phyloP scores from a whole-genome alignment of 495 filamentous ascomycete genomes.

The Neurospora pannonica region DNA sequence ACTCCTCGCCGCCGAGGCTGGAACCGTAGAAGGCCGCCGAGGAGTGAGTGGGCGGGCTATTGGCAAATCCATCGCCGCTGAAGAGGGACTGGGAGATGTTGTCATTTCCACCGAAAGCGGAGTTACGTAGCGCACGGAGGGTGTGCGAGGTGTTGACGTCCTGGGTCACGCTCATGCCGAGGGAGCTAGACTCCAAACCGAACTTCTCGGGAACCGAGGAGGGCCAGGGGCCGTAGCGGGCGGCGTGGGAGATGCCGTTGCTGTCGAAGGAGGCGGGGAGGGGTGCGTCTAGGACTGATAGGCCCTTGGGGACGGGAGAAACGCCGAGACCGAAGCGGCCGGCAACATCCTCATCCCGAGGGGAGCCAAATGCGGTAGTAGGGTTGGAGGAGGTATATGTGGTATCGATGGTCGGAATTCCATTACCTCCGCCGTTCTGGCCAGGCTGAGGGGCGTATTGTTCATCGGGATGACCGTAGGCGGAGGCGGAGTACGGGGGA shows the following conservation, averaged over 20 bases:
- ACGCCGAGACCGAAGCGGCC: slow-evolving; percentile 53
- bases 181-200: slow-evolving; percentile 78
- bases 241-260: slow-evolving; percentile 86
- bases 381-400: slow-evolving; percentile 67
- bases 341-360: slow-evolving; percentile 54
- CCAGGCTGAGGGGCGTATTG: slow-evolving; percentile 34
- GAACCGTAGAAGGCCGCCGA: slow-evolving; percentile 6
- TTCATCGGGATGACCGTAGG: slow-evolving; percentile 34
- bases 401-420: slow-evolving; percentile 69
- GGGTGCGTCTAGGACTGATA: slow-evolving; percentile 86
- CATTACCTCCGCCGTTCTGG: slow-evolving; percentile 39
- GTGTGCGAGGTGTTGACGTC: slow-evolving; percentile 59
- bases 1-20: slow-evolving; percentile 48
- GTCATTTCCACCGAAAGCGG: slow-evolving; percentile 61
- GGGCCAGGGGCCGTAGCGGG: slow-evolving; percentile 81
- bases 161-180: slow-evolving; percentile 50
- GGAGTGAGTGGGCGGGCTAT: slow-evolving; percentile 55
- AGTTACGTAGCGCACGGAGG: slow-evolving; percentile 70
- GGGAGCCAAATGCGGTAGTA: slow-evolving; percentile 81
- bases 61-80: slow-evolving; percentile 41
- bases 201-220: slow-evolving; percentile 91
- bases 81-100: slow-evolving; percentile 37
- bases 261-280: slow-evolving; percentile 95
- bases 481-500: slow-evolving; percentile 26
- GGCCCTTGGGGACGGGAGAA: slow-evolving; percentile 60